Conservation (phyloP, 2,329 filamentous ascomycete genomes). For the Talaromyces sp. region DNA sequence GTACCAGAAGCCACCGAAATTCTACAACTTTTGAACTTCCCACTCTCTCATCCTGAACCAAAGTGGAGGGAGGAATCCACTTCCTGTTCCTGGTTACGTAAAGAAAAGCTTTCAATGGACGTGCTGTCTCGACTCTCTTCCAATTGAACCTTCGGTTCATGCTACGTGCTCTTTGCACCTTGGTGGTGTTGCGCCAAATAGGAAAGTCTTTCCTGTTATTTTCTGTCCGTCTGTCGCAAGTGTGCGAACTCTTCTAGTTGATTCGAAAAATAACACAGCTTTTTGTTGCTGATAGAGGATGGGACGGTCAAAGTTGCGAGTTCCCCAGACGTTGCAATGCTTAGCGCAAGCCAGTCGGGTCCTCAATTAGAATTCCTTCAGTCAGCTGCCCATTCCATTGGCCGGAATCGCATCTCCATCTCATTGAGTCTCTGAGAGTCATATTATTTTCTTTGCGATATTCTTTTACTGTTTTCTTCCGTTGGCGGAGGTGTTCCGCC, state of each 20-base stretch:
- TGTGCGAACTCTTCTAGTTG: not conserved
- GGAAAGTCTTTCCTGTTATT: constrained; percentile 11
- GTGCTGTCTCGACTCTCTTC: not conserved
- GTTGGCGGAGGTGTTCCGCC: constrained; percentile 6
- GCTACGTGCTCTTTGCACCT: not conserved
- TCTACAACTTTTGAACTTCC: no score
- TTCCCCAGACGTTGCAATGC: constrained; percentile 7
- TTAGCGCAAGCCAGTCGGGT: constrained; percentile 1
- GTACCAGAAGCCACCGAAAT: no score
- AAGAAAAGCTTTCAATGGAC: constrained; percentile 28
- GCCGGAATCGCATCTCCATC: not conserved
- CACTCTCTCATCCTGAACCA: not conserved
- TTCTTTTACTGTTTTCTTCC: constrained; percentile 1
- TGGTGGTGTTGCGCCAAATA: constrained; percentile 5
- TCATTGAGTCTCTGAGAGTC: not conserved
- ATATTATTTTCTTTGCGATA: not conserved
- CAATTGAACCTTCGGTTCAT: not conserved
- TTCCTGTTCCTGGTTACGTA: constrained; percentile 37
- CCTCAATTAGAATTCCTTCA: no score
- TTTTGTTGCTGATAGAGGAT: no score
- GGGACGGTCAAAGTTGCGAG: not conserved
- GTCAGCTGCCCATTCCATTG: not conserved
- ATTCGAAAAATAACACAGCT: not conserved
- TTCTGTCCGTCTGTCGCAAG: not conserved
- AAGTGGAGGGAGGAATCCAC: not conserved